Evolutionary conservation across 2,329 filamentous ascomycete species (phyloP), one percentile per base, ranked within the genome.

Genomic region (Colletotrichum sp.): DNA sequence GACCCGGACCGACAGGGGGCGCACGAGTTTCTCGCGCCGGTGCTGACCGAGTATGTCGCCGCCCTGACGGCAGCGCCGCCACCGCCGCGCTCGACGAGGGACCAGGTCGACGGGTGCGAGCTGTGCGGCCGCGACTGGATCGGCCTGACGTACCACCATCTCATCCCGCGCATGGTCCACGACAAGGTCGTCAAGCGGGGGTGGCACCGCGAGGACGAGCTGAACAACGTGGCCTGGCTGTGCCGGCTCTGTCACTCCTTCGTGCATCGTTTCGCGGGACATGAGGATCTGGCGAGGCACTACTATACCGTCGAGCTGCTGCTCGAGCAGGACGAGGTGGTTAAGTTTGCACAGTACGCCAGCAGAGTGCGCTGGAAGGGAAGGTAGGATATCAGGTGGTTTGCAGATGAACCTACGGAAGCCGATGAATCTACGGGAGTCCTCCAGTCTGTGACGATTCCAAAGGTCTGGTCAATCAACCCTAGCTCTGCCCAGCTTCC

Each of bases 181-280:
- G 92, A 90, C 9, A 95, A 95, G 82, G 95, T 91, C 5, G 83
- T 95, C 52, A 95, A 94, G 87, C 88, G 95, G 57, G 94, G 93
- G 2, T 98, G 95, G 95, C 94, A 96, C 86, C 89, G 90, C 5
- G 91, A 92, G 77, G 94, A 95, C 83, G 91, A 92, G 85, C 83
- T 98, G 83, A 92, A 95, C 80, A 95, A 92, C 82, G 95, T 97
- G 25, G 95, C 95, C 15, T 98, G 95, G 95, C 85, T 98, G 79
- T 98, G 95, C 84, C 89, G 95, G 66, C 94, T 95, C 4, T 98
- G 95, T 81, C 95, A 98, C 86, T 91, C 90, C 57, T 96, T 95
- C 82, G 95, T 98, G 82, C 95, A 98, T 86, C 87, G 91, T 52
- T 91, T 96, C 81, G 93, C 92, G 39, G 88, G 86, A 6, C 95